Conservation (phyloP, 2,329 filamentous ascomycete species). For the Scytalidium sp. region DNA sequence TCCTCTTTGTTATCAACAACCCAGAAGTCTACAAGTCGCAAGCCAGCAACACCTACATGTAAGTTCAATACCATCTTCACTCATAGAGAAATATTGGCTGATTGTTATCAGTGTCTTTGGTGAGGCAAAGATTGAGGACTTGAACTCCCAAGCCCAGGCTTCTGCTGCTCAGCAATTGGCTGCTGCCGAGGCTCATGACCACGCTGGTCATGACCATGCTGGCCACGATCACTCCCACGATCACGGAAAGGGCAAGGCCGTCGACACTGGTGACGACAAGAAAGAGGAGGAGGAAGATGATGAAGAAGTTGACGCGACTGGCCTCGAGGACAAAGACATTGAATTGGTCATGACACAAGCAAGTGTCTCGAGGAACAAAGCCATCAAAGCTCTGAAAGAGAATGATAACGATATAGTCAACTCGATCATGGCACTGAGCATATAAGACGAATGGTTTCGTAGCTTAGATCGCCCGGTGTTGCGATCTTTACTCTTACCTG, state of each 20-base stretch:
- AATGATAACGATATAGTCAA: slow-evolving; percentile 99
- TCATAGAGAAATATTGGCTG: slow-evolving; percentile 9
- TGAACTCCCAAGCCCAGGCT: slow-evolving; percentile 97
- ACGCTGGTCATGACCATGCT: slow-evolving; percentile 52
- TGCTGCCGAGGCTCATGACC: slow-evolving; percentile 53
- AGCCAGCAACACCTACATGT: slow-evolving; percentile 99
- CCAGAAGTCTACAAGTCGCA: slow-evolving; percentile 99
- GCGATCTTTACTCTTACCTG: background rate
- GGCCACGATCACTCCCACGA: slow-evolving; percentile 70
- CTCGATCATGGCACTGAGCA: slow-evolving; percentile 98
- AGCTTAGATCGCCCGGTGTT: slow-evolving; percentile 1
- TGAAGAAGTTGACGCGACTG: slow-evolving; percentile 92
- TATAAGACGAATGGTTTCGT: slow-evolving; percentile 44
- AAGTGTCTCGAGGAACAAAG: slow-evolving; percentile 95
- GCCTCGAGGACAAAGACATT: slow-evolving; percentile 98
- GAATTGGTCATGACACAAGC: slow-evolving; percentile 99
- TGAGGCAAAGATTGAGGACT: slow-evolving; percentile 99
- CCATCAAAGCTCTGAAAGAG: slow-evolving; percentile 96
- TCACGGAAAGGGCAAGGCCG: slow-evolving; percentile 62
- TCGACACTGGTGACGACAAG: slow-evolving; percentile 66
- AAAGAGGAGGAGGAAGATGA: slow-evolving; percentile 84
- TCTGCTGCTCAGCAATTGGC: slow-evolving; percentile 94
- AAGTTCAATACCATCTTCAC: slow-evolving; percentile 39
- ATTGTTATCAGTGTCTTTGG: slow-evolving; percentile 77
- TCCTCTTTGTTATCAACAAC: slow-evolving; percentile 99